Percentiles rank a stretch among this genome's conserved stretches.
Conservation (phyloP, 2,329 filamentous ascomycete genomes). For the Fusarium foetens region DNA sequence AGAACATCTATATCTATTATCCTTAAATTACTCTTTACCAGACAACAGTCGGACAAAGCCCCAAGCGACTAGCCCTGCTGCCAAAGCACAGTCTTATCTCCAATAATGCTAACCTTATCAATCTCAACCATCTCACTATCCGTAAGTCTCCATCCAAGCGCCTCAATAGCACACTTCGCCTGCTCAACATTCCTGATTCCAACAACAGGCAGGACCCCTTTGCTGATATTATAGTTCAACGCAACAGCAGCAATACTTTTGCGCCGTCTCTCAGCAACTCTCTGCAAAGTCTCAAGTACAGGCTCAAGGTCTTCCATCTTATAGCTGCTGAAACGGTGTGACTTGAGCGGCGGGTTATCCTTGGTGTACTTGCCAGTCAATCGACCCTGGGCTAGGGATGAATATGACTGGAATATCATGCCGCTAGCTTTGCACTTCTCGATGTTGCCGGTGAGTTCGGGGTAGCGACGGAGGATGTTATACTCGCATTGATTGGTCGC, state of each 20-base stretch:
- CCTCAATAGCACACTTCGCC: slow-evolving; percentile 2
- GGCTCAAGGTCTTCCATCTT: slow-evolving; percentile 11
- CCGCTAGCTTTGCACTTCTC: neutral
- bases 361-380: slow-evolving; percentile 9
- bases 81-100: slow-evolving; percentile 2
- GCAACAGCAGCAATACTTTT: slow-evolving; percentile 9
- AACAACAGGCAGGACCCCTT: slow-evolving; percentile 3
- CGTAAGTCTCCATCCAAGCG: slow-evolving; percentile 13
- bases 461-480: slow-evolving; percentile 7
- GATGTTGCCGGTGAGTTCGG: neutral
- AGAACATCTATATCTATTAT: neutral
- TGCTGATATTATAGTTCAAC: slow-evolving; percentile 10
- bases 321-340: neutral
- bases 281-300: neutral
- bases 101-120: slow-evolving; percentile 3
- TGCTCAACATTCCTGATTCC: slow-evolving; percentile 15
- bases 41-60: accelerated
- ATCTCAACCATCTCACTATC: slow-evolving; percentile 7
- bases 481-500: slow-evolving; percentile 24
- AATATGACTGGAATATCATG: slow-evolving; percentile 25
- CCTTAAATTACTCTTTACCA: accelerated
- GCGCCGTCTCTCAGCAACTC: neutral
- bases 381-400: neutral
- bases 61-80: neutral
- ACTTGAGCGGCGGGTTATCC: neutral